A percentile compares a stretch with the other conserved stretches of the same genome.
These are phyloP conservation scores for Piedraia hortae DNA, from an alignment of 2,329 filamentous ascomycete genomes.

Conservation along the genomic window DNA sequence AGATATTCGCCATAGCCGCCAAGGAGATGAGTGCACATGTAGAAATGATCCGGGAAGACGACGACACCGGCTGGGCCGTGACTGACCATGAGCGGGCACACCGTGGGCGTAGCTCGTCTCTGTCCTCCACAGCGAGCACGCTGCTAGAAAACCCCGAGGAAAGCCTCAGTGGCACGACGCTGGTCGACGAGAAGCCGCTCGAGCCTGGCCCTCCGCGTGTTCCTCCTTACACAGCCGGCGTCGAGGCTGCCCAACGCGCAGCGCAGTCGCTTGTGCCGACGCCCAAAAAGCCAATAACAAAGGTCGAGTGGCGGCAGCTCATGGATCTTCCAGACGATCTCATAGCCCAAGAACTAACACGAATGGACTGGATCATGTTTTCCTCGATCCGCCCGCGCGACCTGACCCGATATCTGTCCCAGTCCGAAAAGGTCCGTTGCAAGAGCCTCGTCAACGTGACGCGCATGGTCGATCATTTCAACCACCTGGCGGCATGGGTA, in stretches of 20 bases:
- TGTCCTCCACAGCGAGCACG: constrained; percentile 10
- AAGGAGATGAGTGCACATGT: constrained; percentile 63
- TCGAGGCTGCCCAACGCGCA: constrained; percentile 58
- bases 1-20: constrained; percentile 60
- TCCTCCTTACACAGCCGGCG: constrained; percentile 29
- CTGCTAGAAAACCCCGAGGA: constrained; percentile 12
- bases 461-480: constrained; percentile 68
- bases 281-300: constrained; percentile 43
- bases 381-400: constrained; percentile 81
- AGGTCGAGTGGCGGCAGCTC: constrained; percentile 67
- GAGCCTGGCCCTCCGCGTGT: constrained; percentile 4
- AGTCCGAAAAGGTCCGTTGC: constrained; percentile 24
- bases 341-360: constrained; percentile 70
- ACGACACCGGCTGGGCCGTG: constrained; percentile 81
- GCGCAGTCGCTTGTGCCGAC: constrained; percentile 44
- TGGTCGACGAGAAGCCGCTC: constrained; percentile 6
- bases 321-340: constrained; percentile 68
- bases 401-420: constrained; percentile 65
- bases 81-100: constrained; percentile 33
- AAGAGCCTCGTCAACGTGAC: constrained; percentile 66
- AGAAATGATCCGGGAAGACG: constrained; percentile 52
- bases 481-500: constrained; percentile 29
- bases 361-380: constrained; percentile 97
- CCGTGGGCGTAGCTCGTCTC: constrained; percentile 13
- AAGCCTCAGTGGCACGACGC: constrained; percentile 8